phyloP scores from a whole-genome alignment of 2,329 filamentous ascomycete species.

The Pyrenochaeta sp. region DNA sequence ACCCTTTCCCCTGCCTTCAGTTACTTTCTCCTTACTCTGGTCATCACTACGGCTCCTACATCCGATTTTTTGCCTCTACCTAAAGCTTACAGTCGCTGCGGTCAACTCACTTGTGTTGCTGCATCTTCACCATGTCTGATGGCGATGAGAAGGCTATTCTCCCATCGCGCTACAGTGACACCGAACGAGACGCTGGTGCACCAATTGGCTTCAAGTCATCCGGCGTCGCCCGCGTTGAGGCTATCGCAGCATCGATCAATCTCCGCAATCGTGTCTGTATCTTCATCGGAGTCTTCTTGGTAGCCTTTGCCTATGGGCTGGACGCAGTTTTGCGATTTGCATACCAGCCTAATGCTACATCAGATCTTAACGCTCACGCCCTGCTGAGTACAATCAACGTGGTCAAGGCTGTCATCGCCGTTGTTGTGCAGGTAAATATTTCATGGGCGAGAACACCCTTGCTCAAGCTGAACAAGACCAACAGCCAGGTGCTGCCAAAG shows the following conservation, averaged over 20 bases:
- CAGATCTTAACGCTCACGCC: conserved; percentile 62
- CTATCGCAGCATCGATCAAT: conserved; percentile 63
- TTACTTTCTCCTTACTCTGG: too few relatives aligned
- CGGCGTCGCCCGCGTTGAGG: conserved; percentile 68
- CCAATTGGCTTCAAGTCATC: conserved; percentile 50
- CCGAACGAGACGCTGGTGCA: background rate
- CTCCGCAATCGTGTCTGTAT: conserved; percentile 62
- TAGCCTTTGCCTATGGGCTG: conserved; percentile 71
- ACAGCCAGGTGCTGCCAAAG: conserved; percentile 64
- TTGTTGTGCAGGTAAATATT: conserved; percentile 56
- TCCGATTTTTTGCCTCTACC: background rate
- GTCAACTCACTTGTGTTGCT: too few relatives aligned
- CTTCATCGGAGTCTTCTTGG: conserved; percentile 68
- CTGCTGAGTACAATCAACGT: conserved; percentile 68
- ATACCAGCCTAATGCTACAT: conserved; percentile 61
- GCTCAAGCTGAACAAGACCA: conserved; percentile 14
- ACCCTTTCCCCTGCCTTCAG: too few relatives aligned
- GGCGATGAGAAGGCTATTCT: background rate
- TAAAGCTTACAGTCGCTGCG: background rate
- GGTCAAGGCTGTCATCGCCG: conserved; percentile 67
- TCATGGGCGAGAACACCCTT: background rate
- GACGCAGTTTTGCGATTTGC: conserved; percentile 59
- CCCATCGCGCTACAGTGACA: background rate
- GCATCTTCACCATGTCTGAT: background rate
- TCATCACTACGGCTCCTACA: too few relatives aligned